phyloP scores from a whole-genome alignment of 441 rosid species.

The Erysimum pusillum region DNA sequence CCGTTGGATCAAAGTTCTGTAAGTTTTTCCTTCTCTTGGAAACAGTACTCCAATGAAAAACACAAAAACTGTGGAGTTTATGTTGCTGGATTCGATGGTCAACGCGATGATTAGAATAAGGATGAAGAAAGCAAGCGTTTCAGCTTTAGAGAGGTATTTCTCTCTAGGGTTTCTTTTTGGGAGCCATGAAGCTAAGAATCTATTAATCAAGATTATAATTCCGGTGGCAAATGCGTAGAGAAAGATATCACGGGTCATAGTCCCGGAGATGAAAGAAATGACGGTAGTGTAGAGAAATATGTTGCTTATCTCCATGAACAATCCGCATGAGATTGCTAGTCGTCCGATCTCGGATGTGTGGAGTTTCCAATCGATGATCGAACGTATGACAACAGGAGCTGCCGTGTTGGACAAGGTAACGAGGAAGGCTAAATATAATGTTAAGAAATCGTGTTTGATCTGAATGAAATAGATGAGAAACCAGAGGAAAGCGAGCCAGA shows the following conservation, averaged over 20 bases:
- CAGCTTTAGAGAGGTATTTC: constrained; percentile 69
- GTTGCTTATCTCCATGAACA: constrained; percentile 68
- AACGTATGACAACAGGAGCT: constrained; percentile 74
- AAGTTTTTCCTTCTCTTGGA: constrained; percentile 85
- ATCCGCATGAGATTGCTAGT: constrained; percentile 60
- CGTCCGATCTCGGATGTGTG: constrained; percentile 76
- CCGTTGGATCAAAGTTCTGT: constrained; percentile 68
- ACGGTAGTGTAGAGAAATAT: constrained; percentile 47
- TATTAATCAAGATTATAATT: constrained; percentile 53
- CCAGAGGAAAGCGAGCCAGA: constrained; percentile 53
- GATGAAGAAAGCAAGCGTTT: constrained; percentile 58
- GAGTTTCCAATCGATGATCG: constrained; percentile 74
- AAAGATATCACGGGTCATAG: constrained; percentile 47
- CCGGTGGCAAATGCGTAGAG: constrained; percentile 46
- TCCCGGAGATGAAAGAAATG: constrained; percentile 40
- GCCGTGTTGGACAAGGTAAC: constrained; percentile 69
- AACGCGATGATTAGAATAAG: constrained; percentile 51
- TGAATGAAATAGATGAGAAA: constrained; percentile 48
- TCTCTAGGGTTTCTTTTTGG: constrained; percentile 60
- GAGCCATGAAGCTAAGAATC: constrained; percentile 65
- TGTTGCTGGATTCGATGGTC: constrained; percentile 55
- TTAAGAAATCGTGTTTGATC: too few relatives aligned
- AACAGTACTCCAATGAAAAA: constrained; percentile 74
- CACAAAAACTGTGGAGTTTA: constrained; percentile 57
- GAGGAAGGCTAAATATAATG: too few relatives aligned